Evolutionary conservation across 768 basidiomycete species (phyloP).

Genomic region (Lentinula boryana): DNA sequence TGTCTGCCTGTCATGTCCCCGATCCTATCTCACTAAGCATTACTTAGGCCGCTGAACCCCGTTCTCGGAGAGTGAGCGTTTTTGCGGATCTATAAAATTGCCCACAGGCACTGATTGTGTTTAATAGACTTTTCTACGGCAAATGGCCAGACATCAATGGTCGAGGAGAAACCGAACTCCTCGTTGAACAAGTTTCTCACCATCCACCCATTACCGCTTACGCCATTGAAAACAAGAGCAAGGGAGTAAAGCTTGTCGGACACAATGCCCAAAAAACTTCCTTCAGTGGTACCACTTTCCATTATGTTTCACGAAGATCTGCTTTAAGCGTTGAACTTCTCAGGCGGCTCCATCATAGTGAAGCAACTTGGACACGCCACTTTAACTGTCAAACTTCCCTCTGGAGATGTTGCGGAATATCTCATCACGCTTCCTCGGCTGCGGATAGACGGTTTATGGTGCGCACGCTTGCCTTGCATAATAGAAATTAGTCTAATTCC

Average conservation of each 20-base stretch:
- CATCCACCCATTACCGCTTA: constrained; percentile 89
- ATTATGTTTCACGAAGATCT: no score
- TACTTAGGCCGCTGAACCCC: constrained; percentile 82
- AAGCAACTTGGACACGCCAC: constrained; percentile 94
- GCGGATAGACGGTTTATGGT: constrained; percentile 91
- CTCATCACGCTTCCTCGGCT: constrained; percentile 90
- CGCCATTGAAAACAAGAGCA: constrained; percentile 74
- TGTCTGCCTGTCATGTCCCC: constrained; percentile 12
- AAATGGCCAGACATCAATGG: constrained; percentile 72
- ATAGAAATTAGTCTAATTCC: not conserved
- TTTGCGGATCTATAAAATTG: not conserved
- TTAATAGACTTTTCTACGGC: constrained; percentile 74
- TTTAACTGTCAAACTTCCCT: constrained; percentile 59
- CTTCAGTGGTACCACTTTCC: constrained; percentile 58
- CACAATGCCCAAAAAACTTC: constrained; percentile 95
- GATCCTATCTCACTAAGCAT: constrained; percentile 7
- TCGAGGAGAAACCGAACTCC: constrained; percentile 75
- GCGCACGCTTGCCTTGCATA: constrained; percentile 9
- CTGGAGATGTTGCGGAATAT: constrained; percentile 50
- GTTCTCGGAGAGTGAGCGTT: constrained; percentile 81
- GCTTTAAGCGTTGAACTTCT: not conserved
- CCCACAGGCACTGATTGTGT: not conserved
- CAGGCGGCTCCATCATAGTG: constrained; percentile 73
- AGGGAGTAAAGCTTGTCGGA: constrained; percentile 73
- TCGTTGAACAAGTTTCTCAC: constrained; percentile 96